These are phyloP conservation scores for Endocarpon pusillum DNA, from an alignment of 495 filamentous ascomycete species.

Conservation along the genomic window DNA sequence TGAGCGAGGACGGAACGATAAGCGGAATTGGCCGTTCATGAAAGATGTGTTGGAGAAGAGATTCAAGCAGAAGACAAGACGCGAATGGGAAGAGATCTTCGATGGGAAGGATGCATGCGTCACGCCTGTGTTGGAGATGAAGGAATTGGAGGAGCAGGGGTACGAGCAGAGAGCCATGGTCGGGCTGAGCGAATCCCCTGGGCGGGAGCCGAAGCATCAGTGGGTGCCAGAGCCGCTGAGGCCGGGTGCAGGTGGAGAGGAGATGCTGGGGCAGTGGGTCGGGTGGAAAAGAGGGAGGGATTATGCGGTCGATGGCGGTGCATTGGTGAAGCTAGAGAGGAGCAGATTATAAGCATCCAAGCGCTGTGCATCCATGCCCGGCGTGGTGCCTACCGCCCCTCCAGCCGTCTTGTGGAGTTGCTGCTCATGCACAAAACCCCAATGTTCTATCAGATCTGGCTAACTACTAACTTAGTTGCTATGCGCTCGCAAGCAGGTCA, in stretches of 20 bases:
- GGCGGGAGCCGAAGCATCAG: constrained; percentile 33
- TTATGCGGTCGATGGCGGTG: constrained; percentile 46
- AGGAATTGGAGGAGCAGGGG: constrained; percentile 46
- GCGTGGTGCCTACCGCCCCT: no score
- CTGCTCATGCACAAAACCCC: no score
- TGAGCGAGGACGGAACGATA: constrained; percentile 25
- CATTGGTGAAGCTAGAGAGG: constrained; percentile 18
- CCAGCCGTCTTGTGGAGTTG: no score
- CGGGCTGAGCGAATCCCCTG: constrained; percentile 47
- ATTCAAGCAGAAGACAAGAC: constrained; percentile 58
- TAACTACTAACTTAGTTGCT: no score
- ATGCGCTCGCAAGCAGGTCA: no score
- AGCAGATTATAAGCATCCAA: constrained; percentile 1
- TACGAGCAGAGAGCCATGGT: constrained; percentile 67
- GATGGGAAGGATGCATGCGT: constrained; percentile 85
- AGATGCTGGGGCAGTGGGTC: constrained; percentile 54
- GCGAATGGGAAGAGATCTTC: constrained; percentile 73
- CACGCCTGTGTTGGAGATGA: constrained; percentile 63
- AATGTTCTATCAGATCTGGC: no score
- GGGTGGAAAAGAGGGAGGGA: constrained; percentile 59
- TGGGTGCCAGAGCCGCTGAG: constrained; percentile 42
- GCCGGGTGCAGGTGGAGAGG: constrained; percentile 55
- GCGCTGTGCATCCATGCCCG: no score
- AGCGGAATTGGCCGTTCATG: constrained; percentile 46
- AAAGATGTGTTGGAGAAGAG: constrained; percentile 36